Base-by-base conservation (phyloP, 371 early-diverging fungal genomes). In the Syncephalastrum racemosum region DNA sequence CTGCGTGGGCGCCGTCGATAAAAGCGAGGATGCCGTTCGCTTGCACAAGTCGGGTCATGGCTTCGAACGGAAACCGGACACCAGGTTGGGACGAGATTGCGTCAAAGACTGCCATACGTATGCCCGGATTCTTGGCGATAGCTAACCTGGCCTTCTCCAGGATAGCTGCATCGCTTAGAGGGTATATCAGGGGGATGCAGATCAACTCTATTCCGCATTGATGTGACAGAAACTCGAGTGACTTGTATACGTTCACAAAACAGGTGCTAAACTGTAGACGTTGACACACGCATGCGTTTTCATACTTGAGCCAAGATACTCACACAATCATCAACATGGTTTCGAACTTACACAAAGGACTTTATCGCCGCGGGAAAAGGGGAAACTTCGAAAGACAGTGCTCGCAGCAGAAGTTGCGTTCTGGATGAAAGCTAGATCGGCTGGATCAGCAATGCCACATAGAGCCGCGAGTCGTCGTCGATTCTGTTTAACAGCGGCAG, bases 1-100 rank as follows among this genome's bases (percentile, higher is more conserved):
- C 75, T 4, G 79, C 72, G 56, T 90, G 89, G 2, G 89, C 89
- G 20, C 84, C 90, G 58, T 89, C 90, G 3, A 90, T 62, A 46
- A 88, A 59, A 18, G 80, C 75, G 31, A 81, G 56, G 47, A 88
- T 81, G 14, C 69, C 70, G 36, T 81, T 55, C 16, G 75, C 64
- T 10, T 64, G 60, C 10, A 87, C 61, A 24, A 84, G 57, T 15
- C 66, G 51, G 15, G 71, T 58, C 12, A 86, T 53, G 4, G 67
- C 61, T 59, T 86, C 73, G 58, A 82, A 73, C 0, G 88, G 89
- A 23, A 89, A 75, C 18, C 73, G 22, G 3, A 80, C 70, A 10
- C 64, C 79, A 48, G 83, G 83, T 1, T 68, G 66, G 4, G 82
- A 83, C 8, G 73, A 71, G 42, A 83, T 82, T 51, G 79, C 80